Evolutionary conservation across 2,329 filamentous ascomycete genomes (phyloP).

Genomic region (Orbilia oligospora): DNA sequence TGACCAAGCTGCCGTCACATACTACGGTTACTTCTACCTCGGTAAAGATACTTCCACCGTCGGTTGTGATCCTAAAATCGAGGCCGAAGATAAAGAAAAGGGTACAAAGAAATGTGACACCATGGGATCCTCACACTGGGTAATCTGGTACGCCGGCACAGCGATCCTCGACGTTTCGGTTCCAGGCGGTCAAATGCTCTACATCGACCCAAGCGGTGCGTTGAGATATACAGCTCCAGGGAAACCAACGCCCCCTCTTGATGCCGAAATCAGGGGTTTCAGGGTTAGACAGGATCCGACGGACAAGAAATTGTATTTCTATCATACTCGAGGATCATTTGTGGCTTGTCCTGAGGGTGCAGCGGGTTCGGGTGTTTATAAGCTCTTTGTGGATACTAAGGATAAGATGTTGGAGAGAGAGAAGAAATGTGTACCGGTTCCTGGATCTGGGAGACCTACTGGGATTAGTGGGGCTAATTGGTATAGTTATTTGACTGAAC

Average conservation of each 20-base stretch:
- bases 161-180: conserved; percentile 3
- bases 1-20: neutral
- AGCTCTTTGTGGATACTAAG: conserved; percentile 6
- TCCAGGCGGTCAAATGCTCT: conserved; percentile 76
- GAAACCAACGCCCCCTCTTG: conserved; percentile 70
- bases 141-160: conserved; percentile 7
- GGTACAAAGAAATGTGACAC: conserved; percentile 10
- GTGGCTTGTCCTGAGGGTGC: conserved; percentile 11
- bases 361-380: neutral
- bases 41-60: conserved; percentile 35
- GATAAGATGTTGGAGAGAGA: conserved; percentile 18
- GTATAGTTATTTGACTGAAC: conserved; percentile 16
- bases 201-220: conserved; percentile 72
- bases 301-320: conserved; percentile 11
- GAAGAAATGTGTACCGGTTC: conserved; percentile 19
- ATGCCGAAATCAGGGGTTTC: conserved; percentile 71
- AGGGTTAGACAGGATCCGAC: conserved; percentile 2
- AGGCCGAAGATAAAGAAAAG: neutral
- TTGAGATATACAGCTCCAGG: conserved; percentile 74
- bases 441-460: conserved; percentile 2
- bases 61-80: conserved; percentile 4
- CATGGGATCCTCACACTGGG: conserved; percentile 12
- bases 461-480: neutral
- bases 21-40: conserved; percentile 31
- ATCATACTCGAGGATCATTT: neutral